These are phyloP conservation scores for Malassezia slooffiae DNA, from an alignment of 1,284 basidiomycete species.

Conservation along the genomic window DNA sequence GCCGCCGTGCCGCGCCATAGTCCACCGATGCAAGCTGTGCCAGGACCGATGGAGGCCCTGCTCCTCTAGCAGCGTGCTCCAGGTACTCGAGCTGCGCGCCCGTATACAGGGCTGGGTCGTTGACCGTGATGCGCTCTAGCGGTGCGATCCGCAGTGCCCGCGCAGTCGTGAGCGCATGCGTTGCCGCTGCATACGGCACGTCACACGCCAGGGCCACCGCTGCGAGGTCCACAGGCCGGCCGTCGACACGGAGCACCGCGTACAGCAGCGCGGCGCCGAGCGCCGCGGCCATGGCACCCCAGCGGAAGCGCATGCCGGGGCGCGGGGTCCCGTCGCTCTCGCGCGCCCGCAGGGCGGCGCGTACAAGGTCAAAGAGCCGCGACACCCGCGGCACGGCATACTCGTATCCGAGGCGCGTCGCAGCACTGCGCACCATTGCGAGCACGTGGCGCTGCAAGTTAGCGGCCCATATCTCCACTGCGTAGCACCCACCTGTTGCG, in stretches of 20 bases:
- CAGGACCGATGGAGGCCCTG: no score
- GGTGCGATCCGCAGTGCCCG: neutral
- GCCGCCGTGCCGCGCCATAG: neutral
- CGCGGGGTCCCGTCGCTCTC: neutral
- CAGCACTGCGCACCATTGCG: constrained; percentile 6
- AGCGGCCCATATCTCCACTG: no score
- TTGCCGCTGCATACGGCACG: neutral
- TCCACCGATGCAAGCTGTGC: neutral
- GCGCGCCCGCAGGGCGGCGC: no score
- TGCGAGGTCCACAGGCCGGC: constrained; percentile 2
- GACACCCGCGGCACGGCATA: constrained; percentile 1
- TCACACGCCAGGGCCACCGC: constrained; percentile 10
- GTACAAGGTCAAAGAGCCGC: no score
- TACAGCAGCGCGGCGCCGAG: constrained; percentile 11
- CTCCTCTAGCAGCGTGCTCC: no score
- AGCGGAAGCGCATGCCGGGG: neutral
- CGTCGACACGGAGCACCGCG: constrained; percentile 5
- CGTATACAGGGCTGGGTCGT: constrained; percentile 7
- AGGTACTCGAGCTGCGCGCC: neutral
- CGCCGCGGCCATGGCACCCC: neutral
- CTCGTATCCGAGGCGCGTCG: constrained; percentile 8
- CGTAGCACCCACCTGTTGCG: neutral
- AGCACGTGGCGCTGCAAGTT: no score
- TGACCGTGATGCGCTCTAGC: neutral
- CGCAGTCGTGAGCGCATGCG: neutral